phyloP scores from a whole-genome alignment of 208 protist genomes.

The Acanthamoeba rhysodes region DNA sequence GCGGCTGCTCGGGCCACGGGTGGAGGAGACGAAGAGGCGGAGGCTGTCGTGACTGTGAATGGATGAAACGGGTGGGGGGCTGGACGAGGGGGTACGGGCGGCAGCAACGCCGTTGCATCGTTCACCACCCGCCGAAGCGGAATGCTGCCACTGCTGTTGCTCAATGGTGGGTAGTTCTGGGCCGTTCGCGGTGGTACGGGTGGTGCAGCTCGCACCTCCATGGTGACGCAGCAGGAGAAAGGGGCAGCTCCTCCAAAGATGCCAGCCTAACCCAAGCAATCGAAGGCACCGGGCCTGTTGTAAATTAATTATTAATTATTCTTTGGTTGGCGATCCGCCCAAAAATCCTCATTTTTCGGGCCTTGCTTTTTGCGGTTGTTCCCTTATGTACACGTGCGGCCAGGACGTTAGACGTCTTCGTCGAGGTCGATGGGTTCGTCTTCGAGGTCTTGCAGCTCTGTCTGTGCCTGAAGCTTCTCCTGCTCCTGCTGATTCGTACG shows the following conservation, averaged over 20 bases:
- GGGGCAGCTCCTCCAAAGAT: no score
- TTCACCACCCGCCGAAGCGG: neutral
- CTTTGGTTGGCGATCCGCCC: no score
- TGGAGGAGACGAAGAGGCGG: no score
- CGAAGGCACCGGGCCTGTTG: no score
- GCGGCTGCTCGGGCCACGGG: no score
- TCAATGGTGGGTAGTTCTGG: slow-evolving; percentile 7
- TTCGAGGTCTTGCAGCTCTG: slow-evolving; percentile 54
- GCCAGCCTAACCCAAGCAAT: no score
- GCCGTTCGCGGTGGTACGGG: neutral
- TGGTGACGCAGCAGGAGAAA: neutral
- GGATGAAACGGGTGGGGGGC: no score
- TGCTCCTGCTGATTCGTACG: neutral
- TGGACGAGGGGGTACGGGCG: neutral
- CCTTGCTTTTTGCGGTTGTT: no score
- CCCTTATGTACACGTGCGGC: neutral
- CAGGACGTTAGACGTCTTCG: neutral
- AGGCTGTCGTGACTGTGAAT: no score
- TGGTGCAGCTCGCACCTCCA: neutral
- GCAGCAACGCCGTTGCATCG: neutral
- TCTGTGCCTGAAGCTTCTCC: slow-evolving; percentile 21
- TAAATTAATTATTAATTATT: no score
- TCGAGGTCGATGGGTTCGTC: slow-evolving; percentile 64
- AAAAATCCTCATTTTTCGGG: no score
- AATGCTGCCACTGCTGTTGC: neutral